A percentile compares a stretch with the other conserved stretches of the same genome.
phyloP scores from a whole-genome alignment of 169 alveolate species.

The Toxoplasma gondii region DNA sequence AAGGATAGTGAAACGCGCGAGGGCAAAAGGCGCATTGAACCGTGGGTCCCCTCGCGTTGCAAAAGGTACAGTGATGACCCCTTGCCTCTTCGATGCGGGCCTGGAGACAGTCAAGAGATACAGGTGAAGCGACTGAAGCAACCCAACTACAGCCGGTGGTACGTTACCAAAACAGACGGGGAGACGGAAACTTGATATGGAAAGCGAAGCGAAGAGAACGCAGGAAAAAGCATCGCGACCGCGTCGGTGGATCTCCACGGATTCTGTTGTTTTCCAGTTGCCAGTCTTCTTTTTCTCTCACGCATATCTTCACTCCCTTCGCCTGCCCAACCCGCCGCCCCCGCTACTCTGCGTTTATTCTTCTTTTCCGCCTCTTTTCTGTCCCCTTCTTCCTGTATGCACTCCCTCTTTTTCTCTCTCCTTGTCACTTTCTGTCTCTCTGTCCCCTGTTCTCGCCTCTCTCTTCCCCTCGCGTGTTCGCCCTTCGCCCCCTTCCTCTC shows the following conservation, averaged over 20 bases:
- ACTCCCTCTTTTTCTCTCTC: background rate
- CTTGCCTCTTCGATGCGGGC: background rate
- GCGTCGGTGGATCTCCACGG: too few species aligned
- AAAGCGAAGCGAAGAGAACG: too few species aligned
- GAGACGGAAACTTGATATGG: too few species aligned
- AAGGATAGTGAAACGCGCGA: slow-evolving; percentile 41
- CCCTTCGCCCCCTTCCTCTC: background rate
- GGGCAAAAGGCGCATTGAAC: slow-evolving; percentile 40
- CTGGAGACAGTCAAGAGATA: background rate
- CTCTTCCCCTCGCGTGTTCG: background rate
- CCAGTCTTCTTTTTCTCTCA: too few species aligned
- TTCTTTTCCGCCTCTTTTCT: background rate
- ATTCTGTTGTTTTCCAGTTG: too few species aligned
- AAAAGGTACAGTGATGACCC: slow-evolving; percentile 6
- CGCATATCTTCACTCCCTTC: too few species aligned
- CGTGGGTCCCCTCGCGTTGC: slow-evolving; percentile 1
- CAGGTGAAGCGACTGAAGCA: background rate
- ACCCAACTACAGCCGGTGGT: background rate
- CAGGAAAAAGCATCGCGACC: too few species aligned
- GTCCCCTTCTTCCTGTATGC: background rate
- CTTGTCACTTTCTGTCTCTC: background rate
- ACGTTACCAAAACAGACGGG: too few species aligned
- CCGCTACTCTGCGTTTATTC: background rate
- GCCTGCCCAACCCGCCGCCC: too few species aligned
- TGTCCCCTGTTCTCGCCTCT: background rate